phyloP scores from a whole-genome alignment of 1,284 basidiomycete genomes.

The Volvariella volvacea region DNA sequence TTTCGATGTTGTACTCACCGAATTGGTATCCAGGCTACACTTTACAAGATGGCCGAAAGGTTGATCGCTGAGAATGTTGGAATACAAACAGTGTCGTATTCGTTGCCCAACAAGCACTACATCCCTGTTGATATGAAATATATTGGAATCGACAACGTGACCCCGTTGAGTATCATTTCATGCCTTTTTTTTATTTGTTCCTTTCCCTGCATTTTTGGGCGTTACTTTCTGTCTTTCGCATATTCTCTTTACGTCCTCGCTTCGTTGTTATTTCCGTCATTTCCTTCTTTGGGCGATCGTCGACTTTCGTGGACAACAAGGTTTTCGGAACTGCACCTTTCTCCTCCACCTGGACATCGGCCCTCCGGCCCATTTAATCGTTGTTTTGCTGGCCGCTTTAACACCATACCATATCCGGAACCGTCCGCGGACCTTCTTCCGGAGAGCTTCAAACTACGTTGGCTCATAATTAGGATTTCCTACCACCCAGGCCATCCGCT shows the following conservation, averaged over 20 bases:
- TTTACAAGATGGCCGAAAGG: constrained; percentile 83
- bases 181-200: constrained; percentile 5
- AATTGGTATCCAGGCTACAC: constrained; percentile 56
- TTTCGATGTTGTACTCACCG: neutral
- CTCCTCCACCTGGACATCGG: neutral
- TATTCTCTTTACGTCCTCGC: constrained; percentile 1
- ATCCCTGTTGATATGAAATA: constrained; percentile 77
- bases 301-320: too few relatives aligned
- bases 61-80: constrained; percentile 63
- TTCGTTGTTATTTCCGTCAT: constrained; percentile 1
- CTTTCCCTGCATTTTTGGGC: neutral
- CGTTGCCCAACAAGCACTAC: constrained; percentile 92
- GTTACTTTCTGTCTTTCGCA: neutral
- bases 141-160: constrained; percentile 34
- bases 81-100: constrained; percentile 64
- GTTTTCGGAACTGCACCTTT: too few relatives aligned
- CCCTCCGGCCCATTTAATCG: neutral
- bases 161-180: constrained; percentile 26
- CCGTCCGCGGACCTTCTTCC: too few relatives aligned
- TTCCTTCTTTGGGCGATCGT: neutral
- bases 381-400: neutral
- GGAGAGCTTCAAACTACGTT: too few relatives aligned
- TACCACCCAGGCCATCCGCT: too few relatives aligned
- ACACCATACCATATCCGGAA: too few relatives aligned
- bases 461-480: too few relatives aligned